Conservation (phyloP, 2,329 filamentous ascomycete genomes). For the Alternaria sp. region DNA sequence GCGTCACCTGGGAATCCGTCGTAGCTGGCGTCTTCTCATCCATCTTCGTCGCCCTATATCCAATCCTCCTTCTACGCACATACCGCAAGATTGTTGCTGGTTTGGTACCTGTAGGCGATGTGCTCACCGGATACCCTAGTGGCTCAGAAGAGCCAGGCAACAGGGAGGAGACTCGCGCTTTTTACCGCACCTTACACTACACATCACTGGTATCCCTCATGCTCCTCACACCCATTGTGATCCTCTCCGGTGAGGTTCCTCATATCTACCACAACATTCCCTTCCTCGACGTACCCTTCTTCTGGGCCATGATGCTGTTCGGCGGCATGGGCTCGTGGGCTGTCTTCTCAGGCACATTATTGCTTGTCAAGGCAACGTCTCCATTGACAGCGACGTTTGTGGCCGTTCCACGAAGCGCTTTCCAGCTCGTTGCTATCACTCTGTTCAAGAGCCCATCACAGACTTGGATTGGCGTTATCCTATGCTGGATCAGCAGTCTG, state of each 20-base stretch:
- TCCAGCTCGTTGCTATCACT: constrained; percentile 59
- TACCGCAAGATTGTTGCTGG: constrained; percentile 58
- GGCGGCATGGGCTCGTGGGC: constrained; percentile 59
- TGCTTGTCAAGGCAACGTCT: constrained; percentile 60
- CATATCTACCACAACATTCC: constrained; percentile 63
- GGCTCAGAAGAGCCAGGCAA: constrained; percentile 44
- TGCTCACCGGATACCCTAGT: constrained; percentile 52
- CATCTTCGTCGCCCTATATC: constrained; percentile 62
- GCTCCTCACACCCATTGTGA: constrained; percentile 59
- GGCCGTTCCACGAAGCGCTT: constrained; percentile 59
- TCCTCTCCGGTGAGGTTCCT: constrained; percentile 60
- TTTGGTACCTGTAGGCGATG: constrained; percentile 56
- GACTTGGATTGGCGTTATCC: constrained; percentile 61
- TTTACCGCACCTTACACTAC: constrained; percentile 63
- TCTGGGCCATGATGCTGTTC: constrained; percentile 63
- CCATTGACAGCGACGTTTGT: constrained; percentile 62
- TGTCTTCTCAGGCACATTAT: constrained; percentile 59
- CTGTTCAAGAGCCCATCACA: constrained; percentile 60
- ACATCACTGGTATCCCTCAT: constrained; percentile 60
- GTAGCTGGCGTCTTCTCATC: constrained; percentile 63
- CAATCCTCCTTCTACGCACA: constrained; percentile 60
- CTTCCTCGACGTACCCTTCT: constrained; percentile 64
- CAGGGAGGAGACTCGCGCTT: constrained; percentile 60
- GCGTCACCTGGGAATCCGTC: constrained; percentile 61
- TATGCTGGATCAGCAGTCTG: constrained; percentile 60